Base-by-base conservation (phyloP, 352 stramenopile genomes). In the Globisporangium middletonii region DNA sequence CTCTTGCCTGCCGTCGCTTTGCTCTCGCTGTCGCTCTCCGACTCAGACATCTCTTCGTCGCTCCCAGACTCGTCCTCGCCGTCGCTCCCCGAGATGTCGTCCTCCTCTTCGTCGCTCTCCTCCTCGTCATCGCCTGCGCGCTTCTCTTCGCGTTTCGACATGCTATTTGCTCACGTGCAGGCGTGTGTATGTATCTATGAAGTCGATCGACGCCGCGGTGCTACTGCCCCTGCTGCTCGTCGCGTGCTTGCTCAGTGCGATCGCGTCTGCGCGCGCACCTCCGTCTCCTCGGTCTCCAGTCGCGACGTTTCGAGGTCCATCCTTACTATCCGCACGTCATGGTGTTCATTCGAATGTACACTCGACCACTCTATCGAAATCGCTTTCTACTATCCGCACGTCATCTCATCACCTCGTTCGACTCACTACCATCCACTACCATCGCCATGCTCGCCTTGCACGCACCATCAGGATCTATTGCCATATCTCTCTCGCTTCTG, bases 1-100 rank as follows among this genome's bases (percentile, higher is more conserved):
- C 6, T 27, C 47, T 64, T 53, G 18, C 63, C 57, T 27, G 47
- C 42, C 4, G 60, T 68, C n/a, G 64, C 66, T 43, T 80, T 76
- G 28, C 56, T 64, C 18, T 74, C 74, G 3, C 67, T 60, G 18
- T 83, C 77, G 26, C 75, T 73, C 2, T 68, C 79, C 0, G 83
- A 92, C 63, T 87, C 78, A 54, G 81, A 89, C 47, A 89, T 67
- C 38, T 93, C 80, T 50, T 90, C 75, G 33, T 93, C 77, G 41
- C 75, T 87, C 9, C 60, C 74, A 0, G 74, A 88, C 44, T 77
- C 73, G 27, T 70, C 63, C 11, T 68, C 64, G 11, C 64, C 67
- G 6, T 69, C 72, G 27, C 68, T 72, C 4, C 72, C 65, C 18
- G 73, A 83, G 53, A 75, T 79, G 30, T 88, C 77, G 26, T 88